Percentiles rank a stretch among this genome's conserved stretches.
Conservation (phyloP, 257 asterid species). For the Mentha longifolia region DNA sequence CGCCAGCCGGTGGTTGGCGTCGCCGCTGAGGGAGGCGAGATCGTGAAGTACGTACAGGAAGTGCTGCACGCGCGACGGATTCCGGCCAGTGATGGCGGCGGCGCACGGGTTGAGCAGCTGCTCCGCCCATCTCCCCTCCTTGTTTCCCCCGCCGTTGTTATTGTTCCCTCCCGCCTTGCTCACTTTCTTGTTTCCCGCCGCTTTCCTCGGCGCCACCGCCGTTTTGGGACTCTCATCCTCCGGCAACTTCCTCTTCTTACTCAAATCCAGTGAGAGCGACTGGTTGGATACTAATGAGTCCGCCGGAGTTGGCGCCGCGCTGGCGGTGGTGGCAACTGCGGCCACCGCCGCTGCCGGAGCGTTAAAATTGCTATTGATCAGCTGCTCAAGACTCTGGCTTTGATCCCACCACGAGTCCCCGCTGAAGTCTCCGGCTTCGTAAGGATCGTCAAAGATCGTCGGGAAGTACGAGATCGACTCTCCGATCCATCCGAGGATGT, state of each 20-base stretch:
- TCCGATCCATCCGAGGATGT: conserved; percentile 61
- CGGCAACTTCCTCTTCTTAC: conserved; percentile 61
- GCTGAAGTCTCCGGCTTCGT: conserved; percentile 49
- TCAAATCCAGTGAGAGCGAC: conserved; percentile 38
- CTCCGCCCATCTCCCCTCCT: conserved; percentile 93
- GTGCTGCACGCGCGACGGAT: conserved; percentile 72
- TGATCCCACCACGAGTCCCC: conserved; percentile 64
- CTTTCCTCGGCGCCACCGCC: conserved; percentile 30
- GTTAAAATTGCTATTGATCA: conserved; percentile 39
- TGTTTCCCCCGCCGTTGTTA: conserved; percentile 41
- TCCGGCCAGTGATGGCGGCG: conserved; percentile 65
- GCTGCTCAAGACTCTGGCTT: conserved; percentile 45
- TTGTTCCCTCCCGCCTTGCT: conserved; percentile 38
- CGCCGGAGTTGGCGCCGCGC: conserved; percentile 33
- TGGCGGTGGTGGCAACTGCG: conserved; percentile 18
- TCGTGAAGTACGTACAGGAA: conserved; percentile 72
- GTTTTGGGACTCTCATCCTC: conserved; percentile 39
- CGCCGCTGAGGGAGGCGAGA: conserved; percentile 68
- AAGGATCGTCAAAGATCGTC: conserved; percentile 66
- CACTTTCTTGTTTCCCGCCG: conserved; percentile 44
- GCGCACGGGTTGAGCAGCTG: conserved; percentile 93
- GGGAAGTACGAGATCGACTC: conserved; percentile 60
- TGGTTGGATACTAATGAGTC: conserved; percentile 40
- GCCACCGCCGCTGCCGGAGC: conserved; percentile 33
- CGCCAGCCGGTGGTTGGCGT: conserved; percentile 80